These are phyloP conservation scores for Lasiodiplodia sp. DNA, from an alignment of 2,329 filamentous ascomycete species.

Conservation along the genomic window DNA sequence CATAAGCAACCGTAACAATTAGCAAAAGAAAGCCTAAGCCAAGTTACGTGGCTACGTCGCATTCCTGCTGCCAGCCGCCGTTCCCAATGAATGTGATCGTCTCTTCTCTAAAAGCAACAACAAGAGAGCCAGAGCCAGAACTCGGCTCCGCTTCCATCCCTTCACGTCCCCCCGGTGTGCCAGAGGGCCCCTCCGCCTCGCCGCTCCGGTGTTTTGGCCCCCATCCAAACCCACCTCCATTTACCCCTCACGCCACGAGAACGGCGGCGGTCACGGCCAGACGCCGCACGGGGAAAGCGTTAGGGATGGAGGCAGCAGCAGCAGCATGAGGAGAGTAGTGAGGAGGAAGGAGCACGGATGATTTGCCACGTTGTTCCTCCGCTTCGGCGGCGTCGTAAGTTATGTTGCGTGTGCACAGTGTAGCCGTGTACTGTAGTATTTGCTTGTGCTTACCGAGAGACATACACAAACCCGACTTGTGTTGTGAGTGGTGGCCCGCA, in stretches of 20 bases:
- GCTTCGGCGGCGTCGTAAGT: not conserved
- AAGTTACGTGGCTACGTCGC: slow-evolving; percentile 23
- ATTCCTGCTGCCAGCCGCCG: not conserved
- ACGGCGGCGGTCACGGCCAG: not conserved
- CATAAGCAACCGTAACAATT: not conserved
- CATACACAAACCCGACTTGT: no score
- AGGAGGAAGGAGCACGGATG: slow-evolving; percentile 1
- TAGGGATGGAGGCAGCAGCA: not conserved
- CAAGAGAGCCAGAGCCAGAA: not conserved
- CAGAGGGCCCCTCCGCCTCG: not conserved
- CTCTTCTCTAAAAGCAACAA: no score
- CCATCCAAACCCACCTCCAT: not conserved
- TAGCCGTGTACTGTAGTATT: not conserved
- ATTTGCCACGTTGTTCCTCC: slow-evolving; percentile 4
- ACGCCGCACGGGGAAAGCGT: not conserved
- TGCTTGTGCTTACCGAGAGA: no score
- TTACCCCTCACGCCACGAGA: not conserved
- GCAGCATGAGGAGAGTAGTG: not conserved
- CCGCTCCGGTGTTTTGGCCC: not conserved
- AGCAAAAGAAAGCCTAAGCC: no score
- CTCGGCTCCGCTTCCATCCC: not conserved
- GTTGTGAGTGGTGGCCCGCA: not conserved
- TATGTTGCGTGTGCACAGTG: not conserved
- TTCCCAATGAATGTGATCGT: no score
- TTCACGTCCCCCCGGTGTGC: not conserved